Percentiles rank a stretch among this genome's conserved stretches.
Evolutionary conservation across 2,329 filamentous ascomycete genomes (phyloP).

Genomic region (Ilyonectria sp.): DNA sequence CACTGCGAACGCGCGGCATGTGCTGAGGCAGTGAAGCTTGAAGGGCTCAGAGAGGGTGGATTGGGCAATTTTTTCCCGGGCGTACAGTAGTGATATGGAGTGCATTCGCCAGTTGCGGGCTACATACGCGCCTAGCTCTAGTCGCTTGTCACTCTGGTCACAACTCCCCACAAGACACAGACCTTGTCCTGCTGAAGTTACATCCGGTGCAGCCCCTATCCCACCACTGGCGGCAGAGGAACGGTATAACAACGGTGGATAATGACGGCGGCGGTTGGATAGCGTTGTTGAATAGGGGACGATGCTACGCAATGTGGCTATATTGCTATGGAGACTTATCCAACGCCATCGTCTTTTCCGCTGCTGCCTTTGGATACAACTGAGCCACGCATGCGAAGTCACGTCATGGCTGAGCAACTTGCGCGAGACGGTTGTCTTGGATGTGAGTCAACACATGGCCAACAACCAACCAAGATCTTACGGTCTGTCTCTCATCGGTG

Average conservation of each 20-base stretch:
- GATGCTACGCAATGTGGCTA: not conserved
- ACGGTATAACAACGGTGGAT: not conserved
- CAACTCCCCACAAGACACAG: slow-evolving; percentile 13
- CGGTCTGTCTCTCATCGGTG: slow-evolving; percentile 17
- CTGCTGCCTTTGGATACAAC: slow-evolving; percentile 1
- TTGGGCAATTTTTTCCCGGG: slow-evolving; percentile 1
- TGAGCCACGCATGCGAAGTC: not conserved
- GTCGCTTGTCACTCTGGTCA: slow-evolving; percentile 4
- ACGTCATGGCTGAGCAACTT: slow-evolving; percentile 7
- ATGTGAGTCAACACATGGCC: not conserved
- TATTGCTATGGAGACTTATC: not conserved
- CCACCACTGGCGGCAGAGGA: not conserved
- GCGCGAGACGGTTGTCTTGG: slow-evolving; percentile 15
- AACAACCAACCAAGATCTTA: not conserved
- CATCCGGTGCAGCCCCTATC: slow-evolving; percentile 9
- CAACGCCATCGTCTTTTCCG: not conserved
- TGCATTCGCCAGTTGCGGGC: slow-evolving; percentile 11
- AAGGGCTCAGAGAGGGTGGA: slow-evolving; percentile 5
- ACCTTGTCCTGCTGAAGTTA: slow-evolving; percentile 15
- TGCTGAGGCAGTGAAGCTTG: not conserved
- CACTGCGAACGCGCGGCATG: slow-evolving; percentile 30
- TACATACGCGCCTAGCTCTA: slow-evolving; percentile 4
- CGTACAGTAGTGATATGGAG: slow-evolving; percentile 7
- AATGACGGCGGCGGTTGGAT: not conserved
- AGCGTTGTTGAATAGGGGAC: not conserved